These are phyloP conservation scores for Fusarium sororula DNA, from an alignment of 2,329 filamentous ascomycete genomes.

Conservation along the genomic window DNA sequence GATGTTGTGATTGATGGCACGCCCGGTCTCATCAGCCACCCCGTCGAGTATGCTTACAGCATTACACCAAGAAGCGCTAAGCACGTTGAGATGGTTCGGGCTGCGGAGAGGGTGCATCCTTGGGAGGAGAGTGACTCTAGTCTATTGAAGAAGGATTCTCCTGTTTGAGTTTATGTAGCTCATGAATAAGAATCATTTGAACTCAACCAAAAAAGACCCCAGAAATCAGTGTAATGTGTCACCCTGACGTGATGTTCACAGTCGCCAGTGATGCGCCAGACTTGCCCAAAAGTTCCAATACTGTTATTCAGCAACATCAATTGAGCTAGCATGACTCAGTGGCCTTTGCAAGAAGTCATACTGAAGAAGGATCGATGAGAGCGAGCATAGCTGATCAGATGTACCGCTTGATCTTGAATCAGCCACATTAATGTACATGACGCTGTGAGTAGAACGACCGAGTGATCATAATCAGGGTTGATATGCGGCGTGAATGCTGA, in stretches of 20 bases:
- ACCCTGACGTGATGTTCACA: neutral
- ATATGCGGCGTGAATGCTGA: neutral
- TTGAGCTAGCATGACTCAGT: neutral
- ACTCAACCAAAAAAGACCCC: neutral
- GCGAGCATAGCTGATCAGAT: neutral
- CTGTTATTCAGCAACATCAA: neutral
- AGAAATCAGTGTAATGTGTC: neutral
- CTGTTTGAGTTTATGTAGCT: neutral
- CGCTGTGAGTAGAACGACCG: neutral
- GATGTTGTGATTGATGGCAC: constrained; percentile 24
- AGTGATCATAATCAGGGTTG: neutral
- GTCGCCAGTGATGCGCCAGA: neutral
- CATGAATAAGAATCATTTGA: neutral
- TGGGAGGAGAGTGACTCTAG: constrained; percentile 39
- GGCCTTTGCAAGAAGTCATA: no score
- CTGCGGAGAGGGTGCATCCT: constrained; percentile 27
- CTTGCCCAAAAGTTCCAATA: neutral
- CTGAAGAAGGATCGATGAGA: neutral
- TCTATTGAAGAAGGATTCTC: constrained; percentile 1
- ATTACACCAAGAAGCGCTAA: constrained; percentile 31
- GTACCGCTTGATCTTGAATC: neutral
- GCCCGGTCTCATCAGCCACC: constrained; percentile 31
- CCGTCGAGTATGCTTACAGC: constrained; percentile 20
- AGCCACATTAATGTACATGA: neutral
- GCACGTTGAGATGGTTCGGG: constrained; percentile 28